phyloP scores from a whole-genome alignment of 352 stramenopile species.

The Phytophthora sp. region DNA sequence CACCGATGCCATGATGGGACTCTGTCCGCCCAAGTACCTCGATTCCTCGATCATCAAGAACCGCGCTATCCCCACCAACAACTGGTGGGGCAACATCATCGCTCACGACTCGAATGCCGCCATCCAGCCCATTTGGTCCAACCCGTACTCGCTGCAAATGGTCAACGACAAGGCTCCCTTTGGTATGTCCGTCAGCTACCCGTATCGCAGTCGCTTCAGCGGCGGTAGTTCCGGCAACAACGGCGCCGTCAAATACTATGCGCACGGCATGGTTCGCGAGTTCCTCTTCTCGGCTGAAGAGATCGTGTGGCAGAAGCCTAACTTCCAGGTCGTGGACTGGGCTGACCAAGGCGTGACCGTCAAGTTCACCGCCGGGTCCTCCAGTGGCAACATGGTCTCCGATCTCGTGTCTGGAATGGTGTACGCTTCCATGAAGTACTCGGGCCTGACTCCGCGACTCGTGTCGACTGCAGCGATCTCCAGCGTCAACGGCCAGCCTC shows the following conservation, averaged over 20 bases:
- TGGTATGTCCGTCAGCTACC: constrained; percentile 61
- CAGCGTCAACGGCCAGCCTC: constrained; percentile 47
- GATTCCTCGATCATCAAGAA: constrained; percentile 44
- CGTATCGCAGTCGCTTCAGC: constrained; percentile 55
- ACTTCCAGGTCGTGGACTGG: constrained; percentile 63
- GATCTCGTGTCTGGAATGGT: constrained; percentile 72
- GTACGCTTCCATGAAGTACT: constrained; percentile 59
- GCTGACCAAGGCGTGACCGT: constrained; percentile 62
- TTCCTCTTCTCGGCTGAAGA: constrained; percentile 62
- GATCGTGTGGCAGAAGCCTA: constrained; percentile 45
- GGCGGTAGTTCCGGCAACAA: constrained; percentile 62
- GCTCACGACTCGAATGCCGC: constrained; percentile 36
- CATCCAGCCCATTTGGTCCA: constrained; percentile 63
- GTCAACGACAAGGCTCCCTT: constrained; percentile 48
- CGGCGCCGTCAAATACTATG: constrained; percentile 58
- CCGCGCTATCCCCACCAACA: constrained; percentile 71
- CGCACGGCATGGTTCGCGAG: constrained; percentile 53
- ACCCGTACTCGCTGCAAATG: constrained; percentile 59
- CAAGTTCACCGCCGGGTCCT: constrained; percentile 37
- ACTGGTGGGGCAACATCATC: constrained; percentile 81
- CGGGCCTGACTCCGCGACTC: constrained; percentile 46
- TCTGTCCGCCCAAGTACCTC: constrained; percentile 64
- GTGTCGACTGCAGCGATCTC: constrained; percentile 46
- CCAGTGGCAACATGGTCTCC: constrained; percentile 42
- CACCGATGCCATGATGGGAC: constrained; percentile 56